phyloP scores from a whole-genome alignment of 345 rosid species.

The Tarenaya hassleriana region DNA sequence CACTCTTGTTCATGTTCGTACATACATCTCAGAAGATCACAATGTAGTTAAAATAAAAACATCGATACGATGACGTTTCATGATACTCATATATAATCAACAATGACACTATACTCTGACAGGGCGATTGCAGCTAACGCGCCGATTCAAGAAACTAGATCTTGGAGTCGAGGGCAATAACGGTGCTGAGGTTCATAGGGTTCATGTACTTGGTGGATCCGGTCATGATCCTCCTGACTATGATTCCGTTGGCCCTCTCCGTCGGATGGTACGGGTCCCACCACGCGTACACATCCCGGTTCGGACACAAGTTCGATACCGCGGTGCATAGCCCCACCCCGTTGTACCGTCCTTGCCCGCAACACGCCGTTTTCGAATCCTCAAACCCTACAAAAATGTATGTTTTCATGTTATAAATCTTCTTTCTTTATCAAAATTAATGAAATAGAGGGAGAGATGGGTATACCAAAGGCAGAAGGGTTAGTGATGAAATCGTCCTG shows the following conservation, averaged over 20 bases:
- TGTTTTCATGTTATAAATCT: too few relatives aligned
- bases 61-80: too few relatives aligned
- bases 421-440: background rate
- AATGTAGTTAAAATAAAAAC: too few relatives aligned
- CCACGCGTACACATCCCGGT: constrained; percentile 57
- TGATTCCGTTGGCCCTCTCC: constrained; percentile 60
- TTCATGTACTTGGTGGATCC: constrained; percentile 51
- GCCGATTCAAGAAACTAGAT: too few relatives aligned
- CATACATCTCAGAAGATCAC: too few relatives aligned
- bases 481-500: constrained; percentile 30
- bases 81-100: too few relatives aligned
- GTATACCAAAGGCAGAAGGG: constrained; percentile 37
- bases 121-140: too few relatives aligned
- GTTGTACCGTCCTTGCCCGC: constrained; percentile 90
- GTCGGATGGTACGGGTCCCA: constrained; percentile 94
- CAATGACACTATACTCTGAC: too few relatives aligned
- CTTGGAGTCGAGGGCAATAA: constrained; percentile 32
- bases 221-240: constrained; percentile 42
- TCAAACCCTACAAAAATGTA: constrained; percentile 48
- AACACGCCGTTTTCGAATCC: constrained; percentile 75
- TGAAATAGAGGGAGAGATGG: background rate
- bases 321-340: constrained; percentile 74
- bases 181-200: constrained; percentile 90
- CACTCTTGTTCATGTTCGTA: too few relatives aligned
- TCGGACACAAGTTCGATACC: constrained; percentile 67